Base-by-base conservation (phyloP, 176 grass and related monocot genomes). In the Aegilops longissima region DNA sequence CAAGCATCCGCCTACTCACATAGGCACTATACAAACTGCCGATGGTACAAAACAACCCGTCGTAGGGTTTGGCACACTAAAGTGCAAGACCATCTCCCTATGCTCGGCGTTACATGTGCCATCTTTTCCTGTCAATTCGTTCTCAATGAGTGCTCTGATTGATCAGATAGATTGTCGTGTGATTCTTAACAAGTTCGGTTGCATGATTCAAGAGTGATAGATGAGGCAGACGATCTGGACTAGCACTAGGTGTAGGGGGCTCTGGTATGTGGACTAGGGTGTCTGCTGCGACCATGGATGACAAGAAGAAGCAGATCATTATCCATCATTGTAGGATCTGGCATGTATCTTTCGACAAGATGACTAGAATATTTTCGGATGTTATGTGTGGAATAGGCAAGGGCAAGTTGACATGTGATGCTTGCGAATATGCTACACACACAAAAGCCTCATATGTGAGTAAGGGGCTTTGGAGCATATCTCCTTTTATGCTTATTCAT, bases 301-400 rank as follows among this genome's bases (percentile, higher is more conserved):
- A n/a, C 17, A 59, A 59, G 17, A 21, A 62, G 59, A 62, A 62
- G 59, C 7, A 24, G 0, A 8, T 8, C 25, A 66, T 47, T 25
- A 25, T 66, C 42, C 44, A 66, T 7, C 24, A 20, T 3, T 81
- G 38, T 67, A 40, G 16, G 1, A 2, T 47, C 24, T 23, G 61
- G 11, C 62, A 66, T 31, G 44, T 81, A 47, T 81, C 79, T 66
- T 81, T 81, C 30, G 23, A 80, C 63, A 66, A 30, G 3, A 66
- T 81, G 61, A 66, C 7, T 66, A 81, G 11, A 6, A 49, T 81
- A 6, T 81, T 66, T 47, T n/a, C 23, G 11, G 8, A 30, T 66
- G 61, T 30, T 21, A 66, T 81, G 38, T n/a, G 1, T 34, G 66
- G 29, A 59, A 65, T 9, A 62, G 9, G 21, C 6, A 62, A 59